Conservation (phyloP, 2,329 filamentous ascomycete species). For the Tolypocladium album region DNA sequence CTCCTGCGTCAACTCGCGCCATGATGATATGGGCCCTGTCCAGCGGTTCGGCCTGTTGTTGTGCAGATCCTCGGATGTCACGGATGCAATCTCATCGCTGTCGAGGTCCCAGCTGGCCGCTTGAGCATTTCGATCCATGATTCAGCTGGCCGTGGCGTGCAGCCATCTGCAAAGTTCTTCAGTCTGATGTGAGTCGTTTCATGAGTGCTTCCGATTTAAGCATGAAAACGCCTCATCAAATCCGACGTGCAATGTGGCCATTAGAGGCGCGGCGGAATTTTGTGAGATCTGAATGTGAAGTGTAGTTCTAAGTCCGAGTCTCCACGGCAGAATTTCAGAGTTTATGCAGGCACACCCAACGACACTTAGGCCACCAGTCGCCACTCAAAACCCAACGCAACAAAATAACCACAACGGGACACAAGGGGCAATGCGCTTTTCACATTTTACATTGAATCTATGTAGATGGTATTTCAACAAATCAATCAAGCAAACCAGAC, state of each 20-base stretch:
- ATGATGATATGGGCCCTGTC: slow-evolving; percentile 55
- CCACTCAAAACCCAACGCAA: neutral
- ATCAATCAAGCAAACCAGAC: neutral
- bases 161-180: neutral
- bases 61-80: slow-evolving; percentile 35
- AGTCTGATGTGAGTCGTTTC: neutral
- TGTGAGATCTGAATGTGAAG: neutral
- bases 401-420: neutral
- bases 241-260: neutral
- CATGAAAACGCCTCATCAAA: too few species aligned
- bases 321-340: neutral
- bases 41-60: slow-evolving; percentile 59
- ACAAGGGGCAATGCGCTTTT: neutral
- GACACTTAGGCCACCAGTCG: neutral
- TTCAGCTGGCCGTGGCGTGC: neutral
- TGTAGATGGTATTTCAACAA: slow-evolving; percentile 4
- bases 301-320: neutral
- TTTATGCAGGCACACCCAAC: neutral
- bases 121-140: slow-evolving; percentile 2
- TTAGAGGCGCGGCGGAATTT: neutral
- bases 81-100: slow-evolving; percentile 34
- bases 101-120: slow-evolving; percentile 28
- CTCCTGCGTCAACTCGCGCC: slow-evolving; percentile 49
- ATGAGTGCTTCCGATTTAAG: neutral
- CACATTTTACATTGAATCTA: slow-evolving; percentile 1